Base-by-base conservation (phyloP, 768 basidiomycete species). In the Phanerochaete carnosa region DNA sequence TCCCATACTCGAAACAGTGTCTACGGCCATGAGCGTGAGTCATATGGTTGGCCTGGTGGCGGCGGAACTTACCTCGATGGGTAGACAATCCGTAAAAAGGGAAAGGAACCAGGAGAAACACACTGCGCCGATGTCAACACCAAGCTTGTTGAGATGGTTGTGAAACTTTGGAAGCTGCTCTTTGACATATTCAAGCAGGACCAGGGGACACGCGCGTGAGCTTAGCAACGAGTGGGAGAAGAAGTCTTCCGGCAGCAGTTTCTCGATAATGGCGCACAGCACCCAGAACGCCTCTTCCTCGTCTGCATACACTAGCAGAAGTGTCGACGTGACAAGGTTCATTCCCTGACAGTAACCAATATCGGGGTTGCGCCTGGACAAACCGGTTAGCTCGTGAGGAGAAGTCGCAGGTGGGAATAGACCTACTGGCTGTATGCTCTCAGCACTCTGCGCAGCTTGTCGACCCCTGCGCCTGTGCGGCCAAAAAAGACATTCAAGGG, bases 91-190 rank as follows among this genome's bases (percentile, higher is more conserved):
- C 0, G 95, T 97, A 69, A 98, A 98, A 23, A 99, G 78, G 2
- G 94, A 95, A 26, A 99, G 77, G 75, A 98, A 97, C 97, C 97
- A 99, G 13, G 95, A 96, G 78, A 99, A 99, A 62, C 94, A 97
- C 62, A 98, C 94, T 0, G 95, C 95, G 2, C 88, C 87, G 1
- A 99, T 81, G 69, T 99, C 95, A 13, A 98, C 87, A 4, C 90
- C 93, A 0, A 96, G 83, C 13, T 88, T 82, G 1, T 80, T 81
- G 37, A 98, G 78, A 66, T 98, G 94, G 0, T 77, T 70, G 57
- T 89, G 83, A 0, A 98, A 76, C 72, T 86, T 89, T 0, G 94
- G 95, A 7, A 85, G 77, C 46, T 79, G 72, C 63, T 94, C 90
- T 49, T 87, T 85, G 3, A 98, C 90, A 63, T 92, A 93, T 68